Conservation (phyloP, 805 yeast species). For the Priceomyces medius region DNA sequence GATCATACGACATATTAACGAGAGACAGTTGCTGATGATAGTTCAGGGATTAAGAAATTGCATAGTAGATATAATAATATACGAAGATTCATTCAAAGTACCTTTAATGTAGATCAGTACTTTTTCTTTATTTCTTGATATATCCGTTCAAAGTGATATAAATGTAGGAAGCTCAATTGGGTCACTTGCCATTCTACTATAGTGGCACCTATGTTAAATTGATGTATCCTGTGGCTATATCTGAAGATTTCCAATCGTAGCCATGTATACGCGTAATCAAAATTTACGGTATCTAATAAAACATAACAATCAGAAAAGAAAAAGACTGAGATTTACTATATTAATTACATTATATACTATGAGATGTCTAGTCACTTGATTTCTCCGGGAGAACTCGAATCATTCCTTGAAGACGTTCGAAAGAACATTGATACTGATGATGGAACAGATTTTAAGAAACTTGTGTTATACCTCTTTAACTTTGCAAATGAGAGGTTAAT, state of each 20-base stretch:
- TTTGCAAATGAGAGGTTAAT: constrained; percentile 25
- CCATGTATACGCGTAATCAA: no score
- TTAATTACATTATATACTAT: constrained; percentile 3
- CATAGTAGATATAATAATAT: constrained; percentile 5
- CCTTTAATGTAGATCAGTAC: neutral
- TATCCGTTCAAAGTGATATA: no score
- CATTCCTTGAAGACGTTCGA: constrained; percentile 36
- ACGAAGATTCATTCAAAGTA: constrained; percentile 1
- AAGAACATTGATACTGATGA: constrained; percentile 29
- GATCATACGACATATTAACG: neutral
- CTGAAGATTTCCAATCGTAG: no score
- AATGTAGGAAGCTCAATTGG: no score
- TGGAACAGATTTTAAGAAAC: constrained; percentile 34
- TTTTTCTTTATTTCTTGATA: no score
- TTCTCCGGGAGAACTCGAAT: constrained; percentile 25
- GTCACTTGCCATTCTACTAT: no score
- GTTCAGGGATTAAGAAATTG: constrained; percentile 1
- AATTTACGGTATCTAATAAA: no score
- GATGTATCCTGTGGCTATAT: no score
- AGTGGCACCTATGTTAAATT: no score
- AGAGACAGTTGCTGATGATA: neutral
- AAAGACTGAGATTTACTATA: no score
- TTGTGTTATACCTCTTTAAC: constrained; percentile 32
- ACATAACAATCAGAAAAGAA: no score
- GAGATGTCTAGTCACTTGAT: constrained; percentile 17